Base-by-base conservation (phyloP, 352 stramenopile genomes). In the Globisporangium uncinulatum region DNA sequence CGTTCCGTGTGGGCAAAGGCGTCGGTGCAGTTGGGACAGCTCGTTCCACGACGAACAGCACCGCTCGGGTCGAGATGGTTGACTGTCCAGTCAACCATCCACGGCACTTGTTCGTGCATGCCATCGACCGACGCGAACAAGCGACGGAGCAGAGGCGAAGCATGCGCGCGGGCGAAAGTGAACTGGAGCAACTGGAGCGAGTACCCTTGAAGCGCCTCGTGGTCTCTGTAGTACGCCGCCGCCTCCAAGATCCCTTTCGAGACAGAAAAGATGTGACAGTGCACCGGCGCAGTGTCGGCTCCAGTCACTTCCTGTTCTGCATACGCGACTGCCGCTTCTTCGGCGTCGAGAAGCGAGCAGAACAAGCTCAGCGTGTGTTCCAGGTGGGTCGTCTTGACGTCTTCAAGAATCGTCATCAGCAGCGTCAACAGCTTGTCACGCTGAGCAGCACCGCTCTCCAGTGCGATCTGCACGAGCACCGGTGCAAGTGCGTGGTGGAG, bases 141-240 rank as follows among this genome's bases (percentile, higher is more conserved):
- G 3, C 67, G 42, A 44, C 76, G 71, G 15, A 89, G 57, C 9
- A 65, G 43, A 15, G 6, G 36, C 1, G 77, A 85, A 0, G 19
- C 14, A 3, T 55, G 61, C 19, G 62, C 63, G 29, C 61, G 72
- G 34, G 47, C 65, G 19, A 87, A 44, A 10, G 66, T 63, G 56
- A 92, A 86, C 29, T 73, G 65, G 0, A 92, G 62, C 8, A 92
- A 56, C 32, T 81, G 56, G 49, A 83, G 76, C 6, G 74, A 74
- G 55, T 83, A 84, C 37, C 76, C 59, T 41, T 72, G 71, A 4
- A 73, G 61, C 3, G 57, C 70, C 3, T 57, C 56, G 24, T 85
- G 75, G 53, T 84, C 75, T 50, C 76, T 71, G 48, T 87, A 89
- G 61, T 88, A 92, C 2, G 60, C 59, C 6, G 79, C 79, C 3